These are phyloP conservation scores for Oryza rufipogon DNA, from an alignment of 176 grass and related monocot genomes.

Conservation along the genomic window DNA sequence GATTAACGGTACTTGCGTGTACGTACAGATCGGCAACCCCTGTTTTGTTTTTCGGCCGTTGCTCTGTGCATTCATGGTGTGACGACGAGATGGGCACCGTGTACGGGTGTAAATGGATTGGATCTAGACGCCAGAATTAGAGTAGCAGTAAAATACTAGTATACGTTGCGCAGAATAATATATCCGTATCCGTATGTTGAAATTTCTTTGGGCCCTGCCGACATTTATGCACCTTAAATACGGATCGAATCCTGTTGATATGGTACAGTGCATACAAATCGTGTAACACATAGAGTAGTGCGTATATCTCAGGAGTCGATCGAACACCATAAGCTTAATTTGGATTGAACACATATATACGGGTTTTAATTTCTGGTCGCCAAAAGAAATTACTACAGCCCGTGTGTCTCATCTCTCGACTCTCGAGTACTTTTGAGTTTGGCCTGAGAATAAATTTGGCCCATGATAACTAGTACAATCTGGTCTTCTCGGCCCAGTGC, in stretches of 20 bases:
- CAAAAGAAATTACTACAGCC: neutral
- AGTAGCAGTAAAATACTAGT: neutral
- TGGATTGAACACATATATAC: neutral
- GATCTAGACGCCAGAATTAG: neutral
- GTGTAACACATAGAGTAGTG: neutral
- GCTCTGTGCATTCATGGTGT: neutral
- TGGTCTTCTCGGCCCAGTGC: neutral
- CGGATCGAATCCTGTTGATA: no score
- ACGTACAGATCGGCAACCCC: neutral
- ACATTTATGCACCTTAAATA: neutral
- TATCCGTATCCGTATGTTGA: neutral
- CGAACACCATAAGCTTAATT: neutral
- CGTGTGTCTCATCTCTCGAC: neutral
- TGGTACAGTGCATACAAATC: neutral
- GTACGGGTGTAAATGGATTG: slow-evolving; percentile 2
- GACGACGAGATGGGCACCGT: neutral
- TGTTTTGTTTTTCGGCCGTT: neutral
- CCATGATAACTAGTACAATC: neutral
- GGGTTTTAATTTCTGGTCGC: neutral
- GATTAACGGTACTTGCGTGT: neutral
- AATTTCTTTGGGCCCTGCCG: neutral
- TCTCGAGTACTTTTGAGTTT: neutral
- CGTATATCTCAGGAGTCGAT: neutral
- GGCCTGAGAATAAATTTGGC: neutral
- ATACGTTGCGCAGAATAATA: neutral